These are phyloP conservation scores for Tuber melanosporum DNA, from an alignment of 495 filamentous ascomycete genomes.

Conservation along the genomic window DNA sequence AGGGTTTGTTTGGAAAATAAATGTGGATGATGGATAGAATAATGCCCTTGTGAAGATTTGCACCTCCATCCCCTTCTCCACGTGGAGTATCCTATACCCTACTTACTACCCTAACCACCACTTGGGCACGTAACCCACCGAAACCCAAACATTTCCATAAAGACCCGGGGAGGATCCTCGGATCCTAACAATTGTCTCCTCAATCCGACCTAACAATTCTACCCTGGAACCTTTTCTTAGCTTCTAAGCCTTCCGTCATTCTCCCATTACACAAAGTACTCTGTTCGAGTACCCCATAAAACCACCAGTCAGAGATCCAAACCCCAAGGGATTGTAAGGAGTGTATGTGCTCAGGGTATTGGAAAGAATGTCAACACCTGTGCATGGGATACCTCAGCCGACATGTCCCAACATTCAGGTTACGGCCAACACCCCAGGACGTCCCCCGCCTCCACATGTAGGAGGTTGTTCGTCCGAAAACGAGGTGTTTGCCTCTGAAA, in stretches of 20 bases:
- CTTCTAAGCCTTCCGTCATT: not conserved
- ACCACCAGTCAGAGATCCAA: not conserved
- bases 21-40: not conserved
- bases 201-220: not conserved
- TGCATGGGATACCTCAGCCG: constrained; percentile 20
- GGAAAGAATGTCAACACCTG: constrained; percentile 22
- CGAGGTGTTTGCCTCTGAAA: constrained; percentile 8
- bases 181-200: constrained; percentile 15
- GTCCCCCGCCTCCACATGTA: constrained; percentile 4
- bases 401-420: constrained; percentile 17
- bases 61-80: constrained; percentile 6
- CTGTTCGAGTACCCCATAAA: not conserved
- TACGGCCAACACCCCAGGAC: constrained; percentile 12
- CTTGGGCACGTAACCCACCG: not conserved
- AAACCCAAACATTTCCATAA: not conserved
- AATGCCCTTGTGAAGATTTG: constrained; percentile 10
- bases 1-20: constrained; percentile 12
- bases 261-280: not conserved
- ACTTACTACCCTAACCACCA: not conserved
- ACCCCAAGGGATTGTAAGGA: not conserved
- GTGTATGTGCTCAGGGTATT: not conserved
- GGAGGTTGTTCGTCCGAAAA: constrained; percentile 3
- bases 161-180: constrained; percentile 5
- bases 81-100: not conserved
- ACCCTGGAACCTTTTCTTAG: not conserved